Evolutionary conservation across 2,329 filamentous ascomycete species (phyloP).

Genomic region (Fusarium sp.): DNA sequence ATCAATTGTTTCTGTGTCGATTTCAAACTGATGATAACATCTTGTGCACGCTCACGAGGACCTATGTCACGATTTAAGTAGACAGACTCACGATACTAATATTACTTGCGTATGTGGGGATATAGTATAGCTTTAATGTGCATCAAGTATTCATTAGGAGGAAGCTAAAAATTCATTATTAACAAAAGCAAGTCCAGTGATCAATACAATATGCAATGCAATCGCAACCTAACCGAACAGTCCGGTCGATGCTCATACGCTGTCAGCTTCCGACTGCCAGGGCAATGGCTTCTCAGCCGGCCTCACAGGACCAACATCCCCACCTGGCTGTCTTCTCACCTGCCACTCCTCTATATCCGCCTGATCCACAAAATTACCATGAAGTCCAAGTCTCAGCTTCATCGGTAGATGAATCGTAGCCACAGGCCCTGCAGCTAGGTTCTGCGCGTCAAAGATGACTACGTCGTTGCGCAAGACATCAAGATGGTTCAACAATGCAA

Average conservation of each 20-base stretch:
- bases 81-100: too few relatives aligned
- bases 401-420: constrained; percentile 6
- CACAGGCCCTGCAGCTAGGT: constrained; percentile 1
- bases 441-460: constrained; percentile 4
- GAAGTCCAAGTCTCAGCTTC: constrained; percentile 16
- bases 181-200: background rate
- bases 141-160: too few relatives aligned
- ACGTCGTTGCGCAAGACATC: constrained; percentile 18
- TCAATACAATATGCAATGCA: rapidly evolving
- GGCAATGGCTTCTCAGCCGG: background rate
- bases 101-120: too few relatives aligned
- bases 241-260: rapidly evolving
- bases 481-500: constrained; percentile 18
- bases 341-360: constrained; percentile 23
- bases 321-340: background rate
- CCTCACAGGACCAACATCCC: background rate
- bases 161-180: too few relatives aligned
- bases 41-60: too few relatives aligned
- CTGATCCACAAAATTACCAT: constrained; percentile 23
- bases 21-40: too few relatives aligned
- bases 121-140: too few relatives aligned
- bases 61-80: too few relatives aligned
- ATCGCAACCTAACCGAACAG: background rate
- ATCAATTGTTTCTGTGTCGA: too few relatives aligned
- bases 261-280: constrained; percentile 2